These are phyloP conservation scores for Xylaria sp. DNA, from an alignment of 495 filamentous ascomycete species.

Conservation along the genomic window DNA sequence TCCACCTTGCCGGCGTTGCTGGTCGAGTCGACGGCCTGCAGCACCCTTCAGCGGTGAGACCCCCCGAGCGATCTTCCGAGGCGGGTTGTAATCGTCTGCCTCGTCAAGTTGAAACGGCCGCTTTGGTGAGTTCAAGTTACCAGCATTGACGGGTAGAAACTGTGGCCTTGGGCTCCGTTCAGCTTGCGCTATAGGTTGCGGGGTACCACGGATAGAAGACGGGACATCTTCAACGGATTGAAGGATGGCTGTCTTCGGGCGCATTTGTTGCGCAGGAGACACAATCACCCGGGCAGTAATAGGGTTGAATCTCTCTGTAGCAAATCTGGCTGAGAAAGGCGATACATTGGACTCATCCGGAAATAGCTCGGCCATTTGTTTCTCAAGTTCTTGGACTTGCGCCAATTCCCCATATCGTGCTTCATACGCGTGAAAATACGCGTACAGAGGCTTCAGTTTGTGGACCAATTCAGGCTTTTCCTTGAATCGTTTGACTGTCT, in stretches of 20 bases:
- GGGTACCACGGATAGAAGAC: constrained; percentile 60
- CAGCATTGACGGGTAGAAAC: constrained; percentile 47
- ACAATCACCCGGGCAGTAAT: constrained; percentile 81
- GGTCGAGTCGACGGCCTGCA: constrained; percentile 81
- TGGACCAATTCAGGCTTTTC: constrained; percentile 71
- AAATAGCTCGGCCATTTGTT: constrained; percentile 89
- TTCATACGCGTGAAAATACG: constrained; percentile 93
- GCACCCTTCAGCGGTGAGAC: constrained; percentile 83
- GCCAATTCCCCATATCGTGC: constrained; percentile 89
- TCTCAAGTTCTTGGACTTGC: constrained; percentile 88
- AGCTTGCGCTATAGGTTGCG: constrained; percentile 42
- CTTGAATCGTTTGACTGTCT: constrained; percentile 78
- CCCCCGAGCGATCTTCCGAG: constrained; percentile 83
- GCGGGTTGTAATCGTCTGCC: constrained; percentile 71
- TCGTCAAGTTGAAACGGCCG: constrained; percentile 73
- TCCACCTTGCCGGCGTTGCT: constrained; percentile 65
- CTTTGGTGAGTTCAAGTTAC: constrained; percentile 72
- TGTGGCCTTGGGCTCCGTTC: constrained; percentile 58
- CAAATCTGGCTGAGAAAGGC: constrained; percentile 78
- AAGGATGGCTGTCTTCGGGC: constrained; percentile 61
- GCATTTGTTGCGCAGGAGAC: constrained; percentile 76
- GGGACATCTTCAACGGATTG: constrained; percentile 59
- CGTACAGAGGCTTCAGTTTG: constrained; percentile 83
- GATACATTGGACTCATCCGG: constrained; percentile 81
- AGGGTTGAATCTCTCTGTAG: constrained; percentile 64